These are phyloP conservation scores for Penicillium paxilli DNA, from an alignment of 495 filamentous ascomycete genomes.

Conservation along the genomic window DNA sequence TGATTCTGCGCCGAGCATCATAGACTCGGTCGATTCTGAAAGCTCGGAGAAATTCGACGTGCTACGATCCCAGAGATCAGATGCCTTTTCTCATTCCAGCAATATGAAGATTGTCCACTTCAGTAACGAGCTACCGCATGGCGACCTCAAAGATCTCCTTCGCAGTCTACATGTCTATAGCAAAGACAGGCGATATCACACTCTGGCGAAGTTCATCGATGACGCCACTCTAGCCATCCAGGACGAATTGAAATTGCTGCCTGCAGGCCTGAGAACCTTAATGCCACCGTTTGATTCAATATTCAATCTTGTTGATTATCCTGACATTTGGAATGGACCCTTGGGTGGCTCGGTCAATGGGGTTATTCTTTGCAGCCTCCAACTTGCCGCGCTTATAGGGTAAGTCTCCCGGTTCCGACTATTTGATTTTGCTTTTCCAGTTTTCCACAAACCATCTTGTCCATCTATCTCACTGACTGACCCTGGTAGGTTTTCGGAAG, in stretches of 20 bases:
- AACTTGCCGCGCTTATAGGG: constrained; percentile 43
- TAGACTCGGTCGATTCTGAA: too few relatives aligned
- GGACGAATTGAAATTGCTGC: neutral
- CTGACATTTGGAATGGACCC: neutral
- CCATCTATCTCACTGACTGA: too few relatives aligned
- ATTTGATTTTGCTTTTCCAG: too few relatives aligned
- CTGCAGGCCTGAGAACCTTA: neutral
- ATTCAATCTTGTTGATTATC: neutral
- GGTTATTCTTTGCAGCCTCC: constrained; percentile 29
- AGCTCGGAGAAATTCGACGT: too few relatives aligned
- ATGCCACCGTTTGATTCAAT: neutral
- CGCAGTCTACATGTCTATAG: neutral
- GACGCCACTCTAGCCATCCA: neutral
- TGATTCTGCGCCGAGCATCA: too few relatives aligned
- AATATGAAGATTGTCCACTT: constrained; percentile 34
- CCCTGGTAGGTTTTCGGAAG: too few relatives aligned
- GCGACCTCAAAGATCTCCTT: constrained; percentile 24
- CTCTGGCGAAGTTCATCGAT: neutral
- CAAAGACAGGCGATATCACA: neutral
- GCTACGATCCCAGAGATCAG: too few relatives aligned
- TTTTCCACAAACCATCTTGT: too few relatives aligned
- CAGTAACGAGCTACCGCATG: constrained; percentile 37
- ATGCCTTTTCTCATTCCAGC: neutral
- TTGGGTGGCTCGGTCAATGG: neutral
- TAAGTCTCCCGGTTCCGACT: too few relatives aligned